A percentile compares a stretch with the other conserved stretches of the same genome.
These are phyloP conservation scores for Diaporthe sp. DNA, from an alignment of 2,329 filamentous ascomycete genomes.

Conservation along the genomic window DNA sequence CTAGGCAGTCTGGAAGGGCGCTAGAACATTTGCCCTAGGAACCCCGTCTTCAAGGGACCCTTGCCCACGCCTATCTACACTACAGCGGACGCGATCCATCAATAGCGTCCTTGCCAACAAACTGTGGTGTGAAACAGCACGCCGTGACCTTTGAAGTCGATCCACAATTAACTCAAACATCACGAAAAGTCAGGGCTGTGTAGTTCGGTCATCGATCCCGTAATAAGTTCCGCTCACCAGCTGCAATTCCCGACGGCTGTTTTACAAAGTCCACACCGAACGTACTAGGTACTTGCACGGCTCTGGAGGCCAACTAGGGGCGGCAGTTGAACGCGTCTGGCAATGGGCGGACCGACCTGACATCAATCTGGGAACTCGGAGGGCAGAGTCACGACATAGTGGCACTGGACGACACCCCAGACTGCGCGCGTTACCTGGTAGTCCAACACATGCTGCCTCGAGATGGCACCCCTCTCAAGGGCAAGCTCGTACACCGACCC, in stretches of 20 bases:
- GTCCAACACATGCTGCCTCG: slow-evolving; percentile 22
- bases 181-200: neutral
- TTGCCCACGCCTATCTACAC: neutral
- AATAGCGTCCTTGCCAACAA: neutral
- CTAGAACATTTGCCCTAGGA: slow-evolving; percentile 21
- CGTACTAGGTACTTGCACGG: neutral
- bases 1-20: neutral
- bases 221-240: too few relatives aligned
- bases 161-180: neutral
- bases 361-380: slow-evolving; percentile 26
- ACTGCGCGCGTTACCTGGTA: neutral
- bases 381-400: slow-evolving; percentile 18
- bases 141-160: neutral
- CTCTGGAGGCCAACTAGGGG: neutral
- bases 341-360: slow-evolving; percentile 25
- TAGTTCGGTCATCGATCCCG: neutral
- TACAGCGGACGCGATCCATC: neutral
- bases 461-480: slow-evolving; percentile 55
- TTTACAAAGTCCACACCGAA: neutral
- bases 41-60: neutral
- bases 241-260: neutral
- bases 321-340: neutral
- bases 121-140: neutral
- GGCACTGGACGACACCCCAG: slow-evolving; percentile 7
- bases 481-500: slow-evolving; percentile 69